Base-by-base conservation (phyloP, 805 yeast species). In the Torulaspora maleeae region DNA sequence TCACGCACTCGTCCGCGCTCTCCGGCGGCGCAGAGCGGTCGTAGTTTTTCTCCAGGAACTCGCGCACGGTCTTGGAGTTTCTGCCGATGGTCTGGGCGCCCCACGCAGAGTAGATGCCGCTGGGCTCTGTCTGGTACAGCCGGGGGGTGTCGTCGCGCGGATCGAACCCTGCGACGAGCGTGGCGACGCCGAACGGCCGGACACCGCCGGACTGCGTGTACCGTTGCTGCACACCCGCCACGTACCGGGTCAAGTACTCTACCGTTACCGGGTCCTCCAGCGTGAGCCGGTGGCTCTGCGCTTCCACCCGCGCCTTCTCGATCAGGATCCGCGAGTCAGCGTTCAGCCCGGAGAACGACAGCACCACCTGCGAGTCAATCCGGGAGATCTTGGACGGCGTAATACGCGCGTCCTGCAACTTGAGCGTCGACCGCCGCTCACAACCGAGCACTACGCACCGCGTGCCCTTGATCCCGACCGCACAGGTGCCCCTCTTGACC, bases 151-250 rank as follows among this genome's bases (percentile, higher is more conserved):
- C 69, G 68, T 88, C 96, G 32, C 57, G 53, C 44, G 83, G 82
- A 70, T 93, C 98, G 60, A 93, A 93, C 1, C 99, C 99, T 19
- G 95, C 96, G 64, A 93, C 86, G 59, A 93, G 73, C 24, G 97
- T 93, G 41, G 96, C 83, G 56, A 93, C 86, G 47, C 99, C 99
- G 66, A 93, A 93, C 16, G 99, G 99, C 68, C 99, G 80, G 20
- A 93, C 96, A 68, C 99, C 99, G 55, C 99, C 99, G 41, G 95
- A 82, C 69, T 93, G 99, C 5, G 99, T 93, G 70, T 91, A 93
- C 67, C 83, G 79, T 67, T 93, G 99, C 69, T 93, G 97, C 36
- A 91, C 91, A 17, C 97, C 96, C n/a, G 99, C 99, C 52, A 93
- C 87, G 60, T 87, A 87, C 66, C 85, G 84, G 29, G 99, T 88